Evolutionary conservation across 176 grass and related monocot genomes (phyloP), one percentile per base, ranked within the genome.

Genomic region (Oryza officinalis): DNA sequence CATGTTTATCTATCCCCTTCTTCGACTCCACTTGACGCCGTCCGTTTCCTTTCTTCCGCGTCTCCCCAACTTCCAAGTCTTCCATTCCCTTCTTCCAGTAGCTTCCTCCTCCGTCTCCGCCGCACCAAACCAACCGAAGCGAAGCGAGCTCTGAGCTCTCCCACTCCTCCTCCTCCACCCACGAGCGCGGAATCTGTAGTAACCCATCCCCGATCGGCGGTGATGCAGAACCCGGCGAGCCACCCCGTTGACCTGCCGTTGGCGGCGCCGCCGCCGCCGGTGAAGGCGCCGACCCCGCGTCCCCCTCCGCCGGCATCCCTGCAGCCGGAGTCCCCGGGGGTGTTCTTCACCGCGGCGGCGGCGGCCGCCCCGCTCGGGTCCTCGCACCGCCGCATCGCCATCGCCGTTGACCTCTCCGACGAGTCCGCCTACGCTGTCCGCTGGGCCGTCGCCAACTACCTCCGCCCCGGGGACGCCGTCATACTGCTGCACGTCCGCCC

Each of bases 361-460:
- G 89, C 92, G 0, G 49, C 86, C 1, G 87, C 67, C 4, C 89
- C 92, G 13, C 71, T 65, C 1, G 90, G 80, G n/a, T 84, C 86
- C 70, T 71, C 84, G 27, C 90, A 92, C 71, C 95, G 95, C 84
- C 92, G 95, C 35, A 90, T 97, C 84, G 92, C 95, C 69, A 97
- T 97, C 57, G 95, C 95, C 20, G 95, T 97, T 71, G 95, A 97
- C 81, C 92, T 97, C 63, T 91, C 87, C 63, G 92, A 97, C 78
- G 90, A 94, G 75, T 94, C 92, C 72, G 92, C 95, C 50, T 84
- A 91, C 86, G 68, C 95, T 66, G 92, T 97, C 7, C 66, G 74
- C 71, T 97, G 95, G 95, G 90, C 95, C 30, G 92, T 97, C 61
- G 86, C 86, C 71, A 97, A 97, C 90, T 97, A 97, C 90, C 92